Base-by-base conservation (phyloP, 805 yeast species). In the Vanderwaltozyma tropicalis region DNA sequence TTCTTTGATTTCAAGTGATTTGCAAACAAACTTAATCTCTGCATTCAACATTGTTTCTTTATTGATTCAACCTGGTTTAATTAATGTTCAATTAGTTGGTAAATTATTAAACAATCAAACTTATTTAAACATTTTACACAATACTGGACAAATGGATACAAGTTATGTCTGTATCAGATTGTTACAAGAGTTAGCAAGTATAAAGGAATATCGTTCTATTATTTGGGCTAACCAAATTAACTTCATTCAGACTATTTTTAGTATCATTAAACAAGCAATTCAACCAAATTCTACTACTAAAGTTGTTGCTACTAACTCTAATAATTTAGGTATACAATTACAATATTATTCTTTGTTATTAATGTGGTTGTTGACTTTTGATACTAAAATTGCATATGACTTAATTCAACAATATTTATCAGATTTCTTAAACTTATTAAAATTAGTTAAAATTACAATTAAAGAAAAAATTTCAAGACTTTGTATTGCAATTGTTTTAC, bases 381-480 rank as follows among this genome's bases (percentile, higher is more conserved):
- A 75, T 57, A 59, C 60, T 49, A 44, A 69, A 59, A 44, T 66
- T 71, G 48, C 72, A 67, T 42, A 63, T 62, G 50, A 69, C 63
- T 47, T 84, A 64, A 62, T 74, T 67, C n/a, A 73, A 64, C 43
- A 62, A 72, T 53, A 71, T 72, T 39, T 78, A 66, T 34, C 67
- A 53, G 59, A 69, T 71, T 63, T 68, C 44, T 52, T 52, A 38
- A 59, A 50, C 44, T 64, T 58, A 52, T 60, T 73, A 43, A 61
- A 62, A 28, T 68, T 84, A 34, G 75, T 87, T 21, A 83, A 81
- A 55, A 75, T 76, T 41, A 84, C 96, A 2, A 83, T 89, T 47
- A 92, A 92, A 66, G 94, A 88, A 63, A 92, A 92, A 66, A 76
- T 92, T 39, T 82, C 86, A 24, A 72, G 98, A 55, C 67, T 92